Evolutionary conservation across 1,284 basidiomycete genomes (phyloP), one percentile per base, ranked within the genome.

Genomic region (Ceratobasidium sp.): DNA sequence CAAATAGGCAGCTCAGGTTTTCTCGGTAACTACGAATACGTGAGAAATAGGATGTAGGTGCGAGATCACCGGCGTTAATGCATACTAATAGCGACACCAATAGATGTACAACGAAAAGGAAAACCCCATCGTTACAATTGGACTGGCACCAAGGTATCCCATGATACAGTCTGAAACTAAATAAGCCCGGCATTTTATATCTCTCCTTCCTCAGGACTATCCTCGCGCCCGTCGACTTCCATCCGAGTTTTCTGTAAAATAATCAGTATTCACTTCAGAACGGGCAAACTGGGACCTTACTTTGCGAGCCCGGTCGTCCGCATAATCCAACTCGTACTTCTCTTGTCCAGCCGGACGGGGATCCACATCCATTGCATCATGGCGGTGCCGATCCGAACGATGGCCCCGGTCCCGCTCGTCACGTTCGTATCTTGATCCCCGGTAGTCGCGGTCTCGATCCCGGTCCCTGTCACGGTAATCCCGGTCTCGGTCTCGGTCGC

Each of bases 141-240:
- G n/a, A n/a, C n/a, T n/a, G n/a, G n/a, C n/a, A n/a, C n/a, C n/a
- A n/a, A n/a, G n/a, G n/a, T n/a, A n/a, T n/a, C n/a, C n/a, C n/a
- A n/a, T n/a, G n/a, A n/a, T n/a, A n/a, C n/a, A n/a, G n/a, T n/a
- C n/a, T n/a, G n/a, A n/a, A n/a, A n/a, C n/a, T n/a, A n/a, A n/a
- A n/a, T n/a, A n/a, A n/a, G n/a, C n/a, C n/a, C n/a, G n/a, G n/a
- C n/a, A 47, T 40, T 40, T 49, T 73, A 92, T 75, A 92, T 92
- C 76, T 92, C 90, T 25, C 91, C 90, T 77, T 92, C 90, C 79
- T 92, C 91, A 6, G 91, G 91, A 43, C 87, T 90, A 75, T 92
- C 85, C 47, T 80, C 84, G 40, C 84, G 77, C 27, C 49, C 49
- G 32, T 65, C 62, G 20, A 65, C 35, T 17, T 65, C 62, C 62